Evolutionary conservation across 2,329 filamentous ascomycete genomes (phyloP), one percentile per base, ranked within the genome.

Genomic region (Botryotinia convoluta): DNA sequence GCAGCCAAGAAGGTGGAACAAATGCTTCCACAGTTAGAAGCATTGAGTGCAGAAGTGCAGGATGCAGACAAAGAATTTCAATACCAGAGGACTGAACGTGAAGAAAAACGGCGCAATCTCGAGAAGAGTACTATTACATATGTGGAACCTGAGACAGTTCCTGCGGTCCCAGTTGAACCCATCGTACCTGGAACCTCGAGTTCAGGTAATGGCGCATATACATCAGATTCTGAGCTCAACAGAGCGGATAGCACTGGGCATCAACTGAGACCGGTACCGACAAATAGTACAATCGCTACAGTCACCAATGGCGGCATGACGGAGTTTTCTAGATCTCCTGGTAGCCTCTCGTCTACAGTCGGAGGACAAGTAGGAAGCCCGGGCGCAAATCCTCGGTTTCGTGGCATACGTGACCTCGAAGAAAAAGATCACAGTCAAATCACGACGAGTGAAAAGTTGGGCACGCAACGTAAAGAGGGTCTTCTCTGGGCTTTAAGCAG

Each of bases 51-150:
- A 71, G 95, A 98, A 82, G 96, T 99, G n/a, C 90, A 90, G 75
- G 92, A 96, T 78, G 94, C 94, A 37, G 95, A 98, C 81, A 98
- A 98, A 82, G 95, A 98, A 80, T 99, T 96, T 80, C 94, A 98
- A 80, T 93, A 98, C 74, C 94, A 97, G 80, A 88, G 95, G 70
- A 93, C 93, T n/a, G 96, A 98, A 81, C 89, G 96, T 59, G 96
- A 99, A 81, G 96, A 98, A 83, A 98, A 98, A 84, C 88, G 97
- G 73, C 88, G 96, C 71, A 88, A 92, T 29, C 84, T 99, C 20
- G 96, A 99, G 82, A 98, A 96, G 84, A 95, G 91, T 81, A 95
- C 92, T 75, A 90, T 90, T 72, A 85, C 87, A 14, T 93, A 92
- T 80, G 86, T 89, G 63, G 93, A 95, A 78, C 89, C 91, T 16